phyloP scores from a whole-genome alignment of 331 rosid species.

The Telfairia occidentalis region DNA sequence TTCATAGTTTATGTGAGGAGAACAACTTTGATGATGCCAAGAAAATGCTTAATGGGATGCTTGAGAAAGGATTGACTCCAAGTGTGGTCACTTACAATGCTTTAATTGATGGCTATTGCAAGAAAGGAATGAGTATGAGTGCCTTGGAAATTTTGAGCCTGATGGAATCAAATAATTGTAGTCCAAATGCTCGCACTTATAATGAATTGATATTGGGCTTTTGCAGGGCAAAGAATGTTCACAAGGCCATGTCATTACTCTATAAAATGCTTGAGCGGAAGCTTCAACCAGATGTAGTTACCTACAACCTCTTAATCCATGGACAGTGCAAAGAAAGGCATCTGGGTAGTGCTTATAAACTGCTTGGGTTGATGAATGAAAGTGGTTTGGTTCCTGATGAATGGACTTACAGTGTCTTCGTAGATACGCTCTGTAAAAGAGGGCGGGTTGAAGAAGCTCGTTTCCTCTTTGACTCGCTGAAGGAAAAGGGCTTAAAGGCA shows the following conservation, averaged over 20 bases:
- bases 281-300: conserved; percentile 30
- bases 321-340: conserved; percentile 48
- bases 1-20: conserved; percentile 40
- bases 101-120: conserved; percentile 49
- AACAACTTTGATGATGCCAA: conserved; percentile 33
- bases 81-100: conserved; percentile 47
- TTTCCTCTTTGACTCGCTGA: conserved; percentile 34
- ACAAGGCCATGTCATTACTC: conserved; percentile 51
- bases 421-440: conserved; percentile 41
- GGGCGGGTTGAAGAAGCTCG: conserved; percentile 37
- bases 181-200: conserved; percentile 42
- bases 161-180: conserved; percentile 42
- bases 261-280: conserved; percentile 37
- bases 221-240: conserved; percentile 37
- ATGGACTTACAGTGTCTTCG: conserved; percentile 33
- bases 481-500: conserved; percentile 32
- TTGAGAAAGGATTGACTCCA: conserved; percentile 41
- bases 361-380: conserved; percentile 43
- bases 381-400: conserved; percentile 44
- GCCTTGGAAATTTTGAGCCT: conserved; percentile 34
- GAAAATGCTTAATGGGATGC: conserved; percentile 30
- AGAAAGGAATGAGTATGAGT: conserved; percentile 31
- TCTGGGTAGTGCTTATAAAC: conserved; percentile 37
- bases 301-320: conserved; percentile 51
- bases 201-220: conserved; percentile 52